Evolutionary conservation across 306 rosid genomes (phyloP).

Genomic region (Abrus pulchellus): DNA sequence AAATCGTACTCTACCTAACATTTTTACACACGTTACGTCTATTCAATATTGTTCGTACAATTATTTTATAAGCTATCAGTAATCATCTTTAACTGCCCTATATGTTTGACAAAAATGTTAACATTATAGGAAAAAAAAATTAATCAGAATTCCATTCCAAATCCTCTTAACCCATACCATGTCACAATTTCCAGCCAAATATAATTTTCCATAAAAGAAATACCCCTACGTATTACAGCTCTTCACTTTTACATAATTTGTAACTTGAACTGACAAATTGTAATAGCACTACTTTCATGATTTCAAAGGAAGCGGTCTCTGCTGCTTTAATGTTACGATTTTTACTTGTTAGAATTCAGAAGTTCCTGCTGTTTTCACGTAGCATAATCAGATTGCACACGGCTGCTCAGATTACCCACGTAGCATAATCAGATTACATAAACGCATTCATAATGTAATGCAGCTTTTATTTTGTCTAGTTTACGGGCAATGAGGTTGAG

Average conservation of each 20-base stretch:
- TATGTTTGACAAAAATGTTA: background rate
- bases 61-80: background rate
- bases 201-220: background rate
- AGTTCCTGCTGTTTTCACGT: background rate
- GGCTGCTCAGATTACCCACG: background rate
- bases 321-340: background rate
- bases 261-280: too few relatives aligned
- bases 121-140: too few relatives aligned
- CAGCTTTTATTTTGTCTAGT: conserved; percentile 13
- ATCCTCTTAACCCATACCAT: background rate
- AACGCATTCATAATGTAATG: background rate
- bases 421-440: background rate
- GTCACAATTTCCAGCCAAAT: background rate
- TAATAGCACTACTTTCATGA: background rate
- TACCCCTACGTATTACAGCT: background rate
- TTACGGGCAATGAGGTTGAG: background rate
- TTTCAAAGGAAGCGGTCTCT: background rate
- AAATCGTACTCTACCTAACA: too few relatives aligned
- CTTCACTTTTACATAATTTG: too few relatives aligned
- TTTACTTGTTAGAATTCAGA: background rate
- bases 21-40: background rate
- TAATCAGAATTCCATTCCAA: background rate
- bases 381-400: background rate
- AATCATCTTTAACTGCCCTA: background rate
- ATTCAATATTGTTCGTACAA: background rate